These are phyloP conservation scores for Ganoderma multipileum DNA, from an alignment of 1,284 basidiomycete genomes.

Conservation along the genomic window DNA sequence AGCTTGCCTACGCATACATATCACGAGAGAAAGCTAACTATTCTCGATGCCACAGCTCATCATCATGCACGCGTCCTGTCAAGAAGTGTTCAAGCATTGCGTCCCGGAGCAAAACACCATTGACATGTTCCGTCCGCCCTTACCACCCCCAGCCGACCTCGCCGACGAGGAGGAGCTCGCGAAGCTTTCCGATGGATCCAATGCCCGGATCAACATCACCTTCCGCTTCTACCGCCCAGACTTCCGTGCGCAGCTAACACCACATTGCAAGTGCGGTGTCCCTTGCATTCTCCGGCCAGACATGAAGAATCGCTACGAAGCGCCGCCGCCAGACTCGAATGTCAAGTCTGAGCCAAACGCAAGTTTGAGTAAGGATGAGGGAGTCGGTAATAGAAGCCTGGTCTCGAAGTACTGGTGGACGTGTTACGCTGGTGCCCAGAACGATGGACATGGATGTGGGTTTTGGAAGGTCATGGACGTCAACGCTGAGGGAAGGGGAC, in stretches of 20 bases:
- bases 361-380: neutral
- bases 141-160: constrained; percentile 47
- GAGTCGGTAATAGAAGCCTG: constrained; percentile 44
- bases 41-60: constrained; percentile 55
- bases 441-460: constrained; percentile 85
- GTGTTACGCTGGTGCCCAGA: constrained; percentile 84
- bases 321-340: constrained; percentile 3
- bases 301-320: constrained; percentile 67
- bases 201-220: constrained; percentile 87
- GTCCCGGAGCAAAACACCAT: constrained; percentile 80
- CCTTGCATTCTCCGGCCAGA: constrained; percentile 82
- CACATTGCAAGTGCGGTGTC: constrained; percentile 81
- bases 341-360: neutral
- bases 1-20: neutral
- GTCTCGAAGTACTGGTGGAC: constrained; percentile 84
- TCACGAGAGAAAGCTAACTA: constrained; percentile 8
- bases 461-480: constrained; percentile 86
- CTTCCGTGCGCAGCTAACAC: constrained; percentile 73
- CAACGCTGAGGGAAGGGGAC: constrained; percentile 73
- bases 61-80: constrained; percentile 93
- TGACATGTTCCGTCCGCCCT: constrained; percentile 76
- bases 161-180: constrained; percentile 16
- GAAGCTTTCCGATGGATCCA: constrained; percentile 47
- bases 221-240: constrained; percentile 90
- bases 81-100: constrained; percentile 89